These are phyloP conservation scores for Berberis vulgaris DNA, from an alignment of 164 flowering plant species.

Conservation along the genomic window DNA sequence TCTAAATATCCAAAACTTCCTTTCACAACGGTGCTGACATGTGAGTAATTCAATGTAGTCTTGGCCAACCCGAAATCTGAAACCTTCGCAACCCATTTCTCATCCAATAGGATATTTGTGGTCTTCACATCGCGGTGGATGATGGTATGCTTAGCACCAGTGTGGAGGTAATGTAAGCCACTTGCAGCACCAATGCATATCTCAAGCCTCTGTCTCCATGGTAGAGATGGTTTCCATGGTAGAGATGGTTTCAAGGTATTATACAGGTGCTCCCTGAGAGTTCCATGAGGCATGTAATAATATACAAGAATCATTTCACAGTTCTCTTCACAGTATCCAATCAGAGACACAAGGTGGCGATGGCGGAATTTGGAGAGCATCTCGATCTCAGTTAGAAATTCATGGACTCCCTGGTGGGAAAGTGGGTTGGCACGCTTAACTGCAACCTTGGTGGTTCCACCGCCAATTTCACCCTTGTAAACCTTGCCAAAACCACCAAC, in stretches of 20 bases:
- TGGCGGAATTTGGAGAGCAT: slow-evolving; percentile 49
- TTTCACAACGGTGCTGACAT: slow-evolving; percentile 42
- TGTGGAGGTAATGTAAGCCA: slow-evolving; percentile 45
- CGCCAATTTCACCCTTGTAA: slow-evolving; percentile 35
- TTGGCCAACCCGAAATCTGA: slow-evolving; percentile 48
- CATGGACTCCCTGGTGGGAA: slow-evolving; percentile 38
- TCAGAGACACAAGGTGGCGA: slow-evolving; percentile 37
- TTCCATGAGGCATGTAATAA: slow-evolving; percentile 44
- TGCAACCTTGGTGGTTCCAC: slow-evolving; percentile 29
- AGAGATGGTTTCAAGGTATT: too few species aligned
- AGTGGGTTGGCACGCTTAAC: slow-evolving; percentile 37
- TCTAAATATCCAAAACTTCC: slow-evolving; percentile 52
- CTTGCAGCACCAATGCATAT: slow-evolving; percentile 49
- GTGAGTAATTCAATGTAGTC: slow-evolving; percentile 25
- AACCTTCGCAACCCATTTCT: slow-evolving; percentile 47
- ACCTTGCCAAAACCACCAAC: slow-evolving; percentile 48
- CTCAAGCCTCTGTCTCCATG: slow-evolving; percentile 40
- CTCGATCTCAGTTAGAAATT: slow-evolving; percentile 49
- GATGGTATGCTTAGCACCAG: slow-evolving; percentile 37
- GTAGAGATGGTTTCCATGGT: slow-evolving; percentile 27
- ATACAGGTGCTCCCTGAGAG: slow-evolving; percentile 40
- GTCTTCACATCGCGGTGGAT: slow-evolving; percentile 51
- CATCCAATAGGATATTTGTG: slow-evolving; percentile 41
- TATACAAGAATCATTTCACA: slow-evolving; percentile 43
- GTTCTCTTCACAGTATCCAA: slow-evolving; percentile 41